Conservation (phyloP, 768 basidiomycete species). For the Daedalea quercina region DNA sequence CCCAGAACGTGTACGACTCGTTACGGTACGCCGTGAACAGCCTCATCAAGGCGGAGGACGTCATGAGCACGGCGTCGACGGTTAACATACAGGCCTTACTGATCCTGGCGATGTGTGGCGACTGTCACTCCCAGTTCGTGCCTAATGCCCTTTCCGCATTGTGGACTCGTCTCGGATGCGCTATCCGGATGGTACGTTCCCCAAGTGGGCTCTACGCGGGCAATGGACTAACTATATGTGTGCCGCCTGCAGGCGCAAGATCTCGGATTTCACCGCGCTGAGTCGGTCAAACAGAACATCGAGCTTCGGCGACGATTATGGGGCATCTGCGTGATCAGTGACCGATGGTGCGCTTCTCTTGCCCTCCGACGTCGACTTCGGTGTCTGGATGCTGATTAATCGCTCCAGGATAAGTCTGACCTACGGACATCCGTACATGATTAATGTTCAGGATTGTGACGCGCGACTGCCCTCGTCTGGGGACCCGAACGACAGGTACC, state of each 20-base stretch:
- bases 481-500: constrained; percentile 69
- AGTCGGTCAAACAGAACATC: constrained; percentile 76
- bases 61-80: constrained; percentile 80
- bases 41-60: constrained; percentile 84
- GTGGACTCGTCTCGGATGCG: constrained; percentile 81
- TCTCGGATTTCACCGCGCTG: constrained; percentile 89
- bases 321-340: constrained; percentile 91
- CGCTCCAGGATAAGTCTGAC: constrained; percentile 69
- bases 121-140: constrained; percentile 86
- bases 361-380: constrained; percentile 2
- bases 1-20: constrained; percentile 82
- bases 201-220: constrained; percentile 4
- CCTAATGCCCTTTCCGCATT: constrained; percentile 80
- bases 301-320: constrained; percentile 87
- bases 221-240: background rate
- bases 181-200: constrained; percentile 82
- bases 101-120: constrained; percentile 81
- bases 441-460: constrained; percentile 96
- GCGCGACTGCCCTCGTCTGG: constrained; percentile 88
- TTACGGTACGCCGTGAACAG: constrained; percentile 84
- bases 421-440: constrained; percentile 93
- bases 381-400: background rate
- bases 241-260: constrained; percentile 74
- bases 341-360: constrained; percentile 66
- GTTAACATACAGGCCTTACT: constrained; percentile 85